Evolutionary conservation across 2,329 filamentous ascomycete genomes (phyloP).

Genomic region (Erysiphe pulchra): DNA sequence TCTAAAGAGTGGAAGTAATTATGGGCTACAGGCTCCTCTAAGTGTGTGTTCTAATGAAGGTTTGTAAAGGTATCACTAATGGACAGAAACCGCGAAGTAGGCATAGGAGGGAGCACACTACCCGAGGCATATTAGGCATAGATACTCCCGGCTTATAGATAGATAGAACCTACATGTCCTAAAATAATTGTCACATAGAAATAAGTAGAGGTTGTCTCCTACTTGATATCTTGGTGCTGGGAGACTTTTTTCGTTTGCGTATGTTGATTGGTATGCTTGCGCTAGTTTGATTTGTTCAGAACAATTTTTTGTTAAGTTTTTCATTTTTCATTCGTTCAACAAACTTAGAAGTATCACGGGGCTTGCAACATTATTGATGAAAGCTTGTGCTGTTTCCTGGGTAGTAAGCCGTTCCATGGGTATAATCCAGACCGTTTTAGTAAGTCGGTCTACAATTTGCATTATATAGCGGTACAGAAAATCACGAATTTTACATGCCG

Average conservation of each 20-base stretch:
- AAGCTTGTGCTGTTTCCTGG: background rate
- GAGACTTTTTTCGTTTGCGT: background rate
- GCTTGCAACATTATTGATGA: background rate
- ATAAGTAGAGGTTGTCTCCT: background rate
- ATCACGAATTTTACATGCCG: background rate
- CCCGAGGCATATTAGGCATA: too few relatives aligned
- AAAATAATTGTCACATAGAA: too few relatives aligned
- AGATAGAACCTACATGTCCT: too few relatives aligned
- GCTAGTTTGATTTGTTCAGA: background rate
- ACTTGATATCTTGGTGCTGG: background rate
- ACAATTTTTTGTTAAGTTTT: background rate
- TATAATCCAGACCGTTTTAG: background rate
- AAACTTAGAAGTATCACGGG: background rate
- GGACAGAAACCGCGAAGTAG: too few relatives aligned
- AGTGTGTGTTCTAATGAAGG: too few relatives aligned
- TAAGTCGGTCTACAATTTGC: background rate
- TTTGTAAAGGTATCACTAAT: too few relatives aligned
- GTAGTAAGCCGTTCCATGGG: background rate
- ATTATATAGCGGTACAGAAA: background rate
- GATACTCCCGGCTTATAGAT: too few relatives aligned
- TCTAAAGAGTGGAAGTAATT: too few relatives aligned
- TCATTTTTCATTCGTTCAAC: background rate
- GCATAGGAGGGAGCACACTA: too few relatives aligned
- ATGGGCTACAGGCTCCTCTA: too few relatives aligned
- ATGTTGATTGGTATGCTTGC: background rate